phyloP scores from a whole-genome alignment of 768 basidiomycete species.

The Rhizopogon roseolus region DNA sequence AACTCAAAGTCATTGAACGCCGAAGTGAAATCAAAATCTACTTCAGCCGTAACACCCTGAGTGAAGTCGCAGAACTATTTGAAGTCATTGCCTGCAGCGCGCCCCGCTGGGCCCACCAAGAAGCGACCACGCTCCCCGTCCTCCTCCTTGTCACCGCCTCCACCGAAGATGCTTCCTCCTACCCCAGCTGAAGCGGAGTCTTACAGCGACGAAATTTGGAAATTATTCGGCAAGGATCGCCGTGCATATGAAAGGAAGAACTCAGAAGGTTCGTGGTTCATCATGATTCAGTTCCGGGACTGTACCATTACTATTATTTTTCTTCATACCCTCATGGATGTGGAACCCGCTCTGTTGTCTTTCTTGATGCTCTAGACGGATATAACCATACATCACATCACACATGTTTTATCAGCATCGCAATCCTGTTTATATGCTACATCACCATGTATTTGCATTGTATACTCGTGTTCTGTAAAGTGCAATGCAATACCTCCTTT shows the following conservation, averaged over 20 bases:
- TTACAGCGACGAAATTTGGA: conserved; percentile 60
- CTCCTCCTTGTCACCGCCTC: conserved; percentile 41
- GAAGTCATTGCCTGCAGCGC: conserved; percentile 7
- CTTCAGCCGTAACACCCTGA: not conserved
- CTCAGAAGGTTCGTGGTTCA: conserved; percentile 41
- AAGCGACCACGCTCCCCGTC: conserved; percentile 64
- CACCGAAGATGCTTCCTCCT: conserved; percentile 40
- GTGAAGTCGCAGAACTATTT: conserved; percentile 4
- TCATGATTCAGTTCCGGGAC: not conserved
- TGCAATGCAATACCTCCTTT: not conserved
- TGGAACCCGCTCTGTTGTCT: not conserved
- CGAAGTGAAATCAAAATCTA: conserved; percentile 1
- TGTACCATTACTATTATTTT: not conserved
- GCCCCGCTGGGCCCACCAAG: conserved; percentile 25
- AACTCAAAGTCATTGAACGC: conserved; percentile 9
- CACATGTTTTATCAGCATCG: conserved; percentile 1
- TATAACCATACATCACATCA: conserved; percentile 4
- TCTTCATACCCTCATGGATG: conserved; percentile 3
- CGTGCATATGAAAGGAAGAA: conserved; percentile 73
- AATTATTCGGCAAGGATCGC: conserved; percentile 65
- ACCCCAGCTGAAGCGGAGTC: conserved; percentile 24
- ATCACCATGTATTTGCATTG: conserved; percentile 16
- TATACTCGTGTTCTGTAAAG: not conserved
- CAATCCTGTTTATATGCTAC: conserved; percentile 10
- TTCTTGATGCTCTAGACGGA: conserved; percentile 15